These are phyloP conservation scores for Globisporangium paddicum DNA, from an alignment of 352 stramenopile genomes.

Conservation along the genomic window DNA sequence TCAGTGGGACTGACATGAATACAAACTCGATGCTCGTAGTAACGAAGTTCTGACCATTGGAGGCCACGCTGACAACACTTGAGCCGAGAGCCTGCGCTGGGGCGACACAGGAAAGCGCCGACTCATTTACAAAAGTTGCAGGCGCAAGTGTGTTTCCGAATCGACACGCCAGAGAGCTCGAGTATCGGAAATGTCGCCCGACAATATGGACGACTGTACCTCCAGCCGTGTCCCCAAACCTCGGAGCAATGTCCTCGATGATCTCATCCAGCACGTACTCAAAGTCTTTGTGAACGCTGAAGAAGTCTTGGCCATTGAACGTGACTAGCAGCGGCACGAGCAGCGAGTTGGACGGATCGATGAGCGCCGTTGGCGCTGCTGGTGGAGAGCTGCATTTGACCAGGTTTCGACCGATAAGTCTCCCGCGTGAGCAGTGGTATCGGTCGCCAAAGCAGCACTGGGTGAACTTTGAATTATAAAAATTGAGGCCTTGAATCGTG, in stretches of 20 bases:
- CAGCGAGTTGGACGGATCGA: slow-evolving; percentile 13
- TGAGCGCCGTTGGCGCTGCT: slow-evolving; percentile 12
- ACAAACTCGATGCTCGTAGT: slow-evolving; percentile 26
- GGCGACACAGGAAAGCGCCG: slow-evolving; percentile 49
- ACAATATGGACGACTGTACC: slow-evolving; percentile 50
- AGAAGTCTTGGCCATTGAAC: slow-evolving; percentile 76
- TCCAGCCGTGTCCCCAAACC: slow-evolving; percentile 35
- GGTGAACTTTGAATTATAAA: slow-evolving; percentile 49
- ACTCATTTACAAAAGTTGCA: slow-evolving; percentile 57
- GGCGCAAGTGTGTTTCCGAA: slow-evolving; percentile 39
- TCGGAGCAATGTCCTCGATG: slow-evolving; percentile 40
- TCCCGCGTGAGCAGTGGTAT: slow-evolving; percentile 30
- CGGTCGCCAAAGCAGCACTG: slow-evolving; percentile 61
- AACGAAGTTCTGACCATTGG: slow-evolving; percentile 68
- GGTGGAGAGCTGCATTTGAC: slow-evolving; percentile 34
- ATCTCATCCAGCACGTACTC: slow-evolving; percentile 48
- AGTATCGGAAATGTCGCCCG: slow-evolving; percentile 67
- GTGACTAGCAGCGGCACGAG: slow-evolving; percentile 52
- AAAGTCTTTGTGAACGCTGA: slow-evolving; percentile 36
- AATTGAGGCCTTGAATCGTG: slow-evolving; percentile 43
- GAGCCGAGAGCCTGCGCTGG: slow-evolving; percentile 27
- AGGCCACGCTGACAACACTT: slow-evolving; percentile 39
- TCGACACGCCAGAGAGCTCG: slow-evolving; percentile 36
- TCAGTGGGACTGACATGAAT: slow-evolving; percentile 38
- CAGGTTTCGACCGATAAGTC: slow-evolving; percentile 26